These are phyloP conservation scores for Mucor racemosus DNA, from an alignment of 371 early-diverging fungal species.

Conservation along the genomic window DNA sequence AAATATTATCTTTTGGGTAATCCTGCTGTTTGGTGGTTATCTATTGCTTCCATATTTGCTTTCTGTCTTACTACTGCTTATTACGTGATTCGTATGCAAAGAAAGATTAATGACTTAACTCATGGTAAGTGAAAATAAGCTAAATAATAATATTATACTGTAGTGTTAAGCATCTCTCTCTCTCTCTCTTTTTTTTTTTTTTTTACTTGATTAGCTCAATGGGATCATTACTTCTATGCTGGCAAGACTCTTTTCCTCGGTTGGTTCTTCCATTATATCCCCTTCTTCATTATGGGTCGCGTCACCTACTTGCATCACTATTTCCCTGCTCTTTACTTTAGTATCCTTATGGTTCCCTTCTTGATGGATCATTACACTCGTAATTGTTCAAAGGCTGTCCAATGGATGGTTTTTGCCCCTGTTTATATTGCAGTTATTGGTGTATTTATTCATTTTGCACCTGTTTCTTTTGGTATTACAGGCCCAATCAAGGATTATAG, in stretches of 20 bases:
- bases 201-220: constrained; percentile 53
- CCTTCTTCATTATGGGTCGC: constrained; percentile 98
- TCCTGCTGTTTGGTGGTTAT: constrained; percentile 95
- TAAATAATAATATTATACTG: neutral
- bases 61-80: constrained; percentile 49
- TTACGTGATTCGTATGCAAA: constrained; percentile 73
- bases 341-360: constrained; percentile 76
- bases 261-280: constrained; percentile 97
- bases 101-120: constrained; percentile 70
- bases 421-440: constrained; percentile 52
- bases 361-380: constrained; percentile 74
- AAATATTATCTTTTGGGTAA: constrained; percentile 98
- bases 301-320: constrained; percentile 99
- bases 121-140: constrained; percentile 27
- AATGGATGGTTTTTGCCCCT: constrained; percentile 48
- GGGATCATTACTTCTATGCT: constrained; percentile 76
- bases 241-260: constrained; percentile 81
- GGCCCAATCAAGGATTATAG: constrained; percentile 67
- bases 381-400: constrained; percentile 23
- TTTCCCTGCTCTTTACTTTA: constrained; percentile 97
- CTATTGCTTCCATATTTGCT: constrained; percentile 68
- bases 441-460: constrained; percentile 80
- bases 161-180: too few relatives aligned
- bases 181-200: too few relatives aligned
- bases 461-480: constrained; percentile 85